phyloP scores from a whole-genome alignment of 176 grass and related monocot genomes.

The Oryza glaberrima region DNA sequence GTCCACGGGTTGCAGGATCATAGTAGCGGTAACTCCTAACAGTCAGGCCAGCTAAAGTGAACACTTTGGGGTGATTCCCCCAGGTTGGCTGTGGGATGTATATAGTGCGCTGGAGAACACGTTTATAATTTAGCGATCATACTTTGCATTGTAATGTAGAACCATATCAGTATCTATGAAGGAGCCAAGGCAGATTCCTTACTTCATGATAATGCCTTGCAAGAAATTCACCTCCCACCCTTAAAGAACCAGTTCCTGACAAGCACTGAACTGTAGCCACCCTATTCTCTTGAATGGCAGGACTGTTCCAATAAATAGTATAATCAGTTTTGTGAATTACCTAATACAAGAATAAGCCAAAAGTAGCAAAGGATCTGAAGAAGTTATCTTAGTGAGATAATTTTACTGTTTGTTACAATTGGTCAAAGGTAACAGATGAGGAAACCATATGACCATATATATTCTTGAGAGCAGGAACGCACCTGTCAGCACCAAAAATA shows the following conservation, averaged over 20 bases:
- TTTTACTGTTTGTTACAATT: background rate
- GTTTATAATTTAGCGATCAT: slow-evolving; percentile 23
- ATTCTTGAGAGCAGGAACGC: slow-evolving; percentile 10
- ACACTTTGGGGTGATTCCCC: slow-evolving; percentile 95
- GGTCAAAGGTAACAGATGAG: slow-evolving; percentile 1
- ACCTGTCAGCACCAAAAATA: slow-evolving; percentile 96
- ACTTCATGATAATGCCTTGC: slow-evolving; percentile 96
- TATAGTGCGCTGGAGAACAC: slow-evolving; percentile 66
- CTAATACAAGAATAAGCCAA: slow-evolving; percentile 5
- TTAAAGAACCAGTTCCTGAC: slow-evolving; percentile 92
- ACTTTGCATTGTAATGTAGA: background rate
- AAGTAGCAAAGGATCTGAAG: background rate
- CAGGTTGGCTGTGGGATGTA: slow-evolving; percentile 94
- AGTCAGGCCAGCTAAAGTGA: slow-evolving; percentile 77
- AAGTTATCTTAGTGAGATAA: slow-evolving; percentile 6
- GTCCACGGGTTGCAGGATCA: slow-evolving; percentile 82
- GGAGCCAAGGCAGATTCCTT: slow-evolving; percentile 3
- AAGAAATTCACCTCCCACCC: slow-evolving; percentile 96
- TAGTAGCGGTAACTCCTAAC: slow-evolving; percentile 89
- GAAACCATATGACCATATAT: background rate
- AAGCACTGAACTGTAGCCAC: slow-evolving; percentile 87
- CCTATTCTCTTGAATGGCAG: slow-evolving; percentile 88
- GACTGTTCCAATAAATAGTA: slow-evolving; percentile 43
- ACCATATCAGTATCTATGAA: background rate
- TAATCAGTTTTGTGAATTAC: slow-evolving; percentile 22